Percentiles rank a stretch among this genome's conserved stretches.
phyloP scores from a whole-genome alignment of 129 eudicot species.

The Glebionis coronaria region DNA sequence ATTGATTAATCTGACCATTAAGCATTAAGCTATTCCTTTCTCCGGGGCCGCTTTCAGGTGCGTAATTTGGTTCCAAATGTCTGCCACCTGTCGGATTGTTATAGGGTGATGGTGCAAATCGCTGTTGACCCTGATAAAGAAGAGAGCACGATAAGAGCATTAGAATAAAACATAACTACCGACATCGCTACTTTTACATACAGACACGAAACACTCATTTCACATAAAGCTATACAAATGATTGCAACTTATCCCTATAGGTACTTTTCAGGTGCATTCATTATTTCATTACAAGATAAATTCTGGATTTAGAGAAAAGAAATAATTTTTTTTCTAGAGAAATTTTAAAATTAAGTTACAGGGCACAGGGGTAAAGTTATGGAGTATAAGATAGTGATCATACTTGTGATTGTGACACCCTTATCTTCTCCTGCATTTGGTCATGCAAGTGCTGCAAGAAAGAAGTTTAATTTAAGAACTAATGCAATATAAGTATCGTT shows the following conservation, averaged over 20 bases:
- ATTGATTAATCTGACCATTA: conserved; percentile 42
- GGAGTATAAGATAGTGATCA: conserved; percentile 30
- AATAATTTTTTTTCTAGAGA: neutral
- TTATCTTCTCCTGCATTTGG: conserved; percentile 74
- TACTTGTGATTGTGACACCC: conserved; percentile 72
- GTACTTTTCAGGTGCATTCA: neutral
- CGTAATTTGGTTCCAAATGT: conserved; percentile 36
- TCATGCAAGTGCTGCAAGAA: conserved; percentile 82
- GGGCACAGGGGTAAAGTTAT: conserved; percentile 13
- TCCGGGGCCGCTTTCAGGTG: conserved; percentile 37
- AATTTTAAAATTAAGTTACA: neutral
- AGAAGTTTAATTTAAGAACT: conserved; percentile 2
- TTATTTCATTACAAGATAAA: neutral
- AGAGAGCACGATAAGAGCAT: neutral
- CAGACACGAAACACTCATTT: too few relatives aligned
- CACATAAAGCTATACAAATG: neutral
- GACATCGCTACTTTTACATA: too few relatives aligned
- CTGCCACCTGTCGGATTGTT: conserved; percentile 44
- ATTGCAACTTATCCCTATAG: neutral
- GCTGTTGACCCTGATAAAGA: conserved; percentile 45
- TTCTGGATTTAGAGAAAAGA: neutral
- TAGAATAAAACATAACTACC: neutral
- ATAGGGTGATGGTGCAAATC: conserved; percentile 39
- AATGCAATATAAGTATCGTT: neutral
- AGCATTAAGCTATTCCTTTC: conserved; percentile 31